Evolutionary conservation across 805 yeast genomes (phyloP).

Genomic region (Yamadazyma paraphyllophila): DNA sequence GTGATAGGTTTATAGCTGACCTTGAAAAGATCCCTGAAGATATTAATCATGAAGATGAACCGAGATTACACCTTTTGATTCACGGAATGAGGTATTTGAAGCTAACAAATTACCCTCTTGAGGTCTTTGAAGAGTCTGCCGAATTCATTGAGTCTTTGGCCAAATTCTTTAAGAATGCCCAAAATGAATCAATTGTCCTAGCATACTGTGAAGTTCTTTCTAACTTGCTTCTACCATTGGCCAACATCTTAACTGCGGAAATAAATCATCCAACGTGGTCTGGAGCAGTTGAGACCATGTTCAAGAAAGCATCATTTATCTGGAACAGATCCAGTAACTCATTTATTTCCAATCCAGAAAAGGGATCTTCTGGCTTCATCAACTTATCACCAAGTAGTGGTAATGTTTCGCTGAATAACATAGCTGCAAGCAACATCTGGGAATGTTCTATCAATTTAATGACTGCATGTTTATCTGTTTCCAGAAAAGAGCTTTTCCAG

Average conservation of each 20-base stretch:
- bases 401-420: not conserved
- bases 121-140: conserved; percentile 88
- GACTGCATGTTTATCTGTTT: conserved; percentile 73
- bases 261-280: conserved; percentile 96
- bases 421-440: conserved; percentile 48
- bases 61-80: conserved; percentile 69
- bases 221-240: conserved; percentile 73
- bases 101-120: conserved; percentile 81
- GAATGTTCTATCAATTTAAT: conserved; percentile 62
- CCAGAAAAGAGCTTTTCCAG: conserved; percentile 74
- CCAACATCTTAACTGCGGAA: conserved; percentile 87
- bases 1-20: conserved; percentile 91
- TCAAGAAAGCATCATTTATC: conserved; percentile 45
- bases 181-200: conserved; percentile 59
- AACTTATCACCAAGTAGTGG: conserved; percentile 13
- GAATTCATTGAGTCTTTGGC: conserved; percentile 84
- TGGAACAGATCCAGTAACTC: conserved; percentile 38
- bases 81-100: conserved; percentile 89
- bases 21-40: conserved; percentile 70
- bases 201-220: conserved; percentile 87
- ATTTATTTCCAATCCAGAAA: conserved; percentile 3
- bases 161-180: conserved; percentile 71
- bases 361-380: conserved; percentile 6
- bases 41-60: conserved; percentile 39
- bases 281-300: conserved; percentile 67